Evolutionary conservation across 352 stramenopile genomes (phyloP).

Genomic region (Phytophthora pluvialis): DNA sequence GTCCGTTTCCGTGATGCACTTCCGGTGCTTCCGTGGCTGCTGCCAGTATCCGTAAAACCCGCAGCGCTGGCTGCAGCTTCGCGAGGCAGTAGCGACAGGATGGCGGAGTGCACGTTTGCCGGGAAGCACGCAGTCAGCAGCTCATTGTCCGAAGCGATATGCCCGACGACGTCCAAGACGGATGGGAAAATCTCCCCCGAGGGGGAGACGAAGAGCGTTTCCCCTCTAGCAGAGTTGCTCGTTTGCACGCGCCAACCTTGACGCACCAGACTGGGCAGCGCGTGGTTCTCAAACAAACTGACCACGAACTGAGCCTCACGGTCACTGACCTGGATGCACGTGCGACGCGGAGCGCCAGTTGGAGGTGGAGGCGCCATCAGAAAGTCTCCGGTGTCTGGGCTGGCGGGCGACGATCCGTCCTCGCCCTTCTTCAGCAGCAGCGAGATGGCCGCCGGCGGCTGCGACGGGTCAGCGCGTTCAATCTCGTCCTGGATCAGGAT

Average conservation of each 20-base stretch:
- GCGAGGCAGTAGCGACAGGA: conserved; percentile 64
- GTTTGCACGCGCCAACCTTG: conserved; percentile 71
- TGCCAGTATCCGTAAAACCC: conserved; percentile 13
- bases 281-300: conserved; percentile 83
- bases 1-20: conserved; percentile 33
- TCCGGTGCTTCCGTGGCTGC: conserved; percentile 18
- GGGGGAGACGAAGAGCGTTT: conserved; percentile 38
- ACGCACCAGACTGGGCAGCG: conserved; percentile 63
- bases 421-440: conserved; percentile 38
- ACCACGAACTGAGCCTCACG: conserved; percentile 79
- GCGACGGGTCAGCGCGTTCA: conserved; percentile 72
- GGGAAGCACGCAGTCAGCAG: conserved; percentile 72
- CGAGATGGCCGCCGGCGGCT: conserved; percentile 44
- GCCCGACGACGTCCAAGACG: conserved; percentile 70
- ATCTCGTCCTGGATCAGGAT: conserved; percentile 89
- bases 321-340: conserved; percentile 67
- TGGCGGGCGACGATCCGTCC: conserved; percentile 22
- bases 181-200: conserved; percentile 60
- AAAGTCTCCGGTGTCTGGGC: conserved; percentile 36
- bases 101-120: conserved; percentile 72
- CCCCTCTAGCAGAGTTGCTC: conserved; percentile 31
- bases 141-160: conserved; percentile 73
- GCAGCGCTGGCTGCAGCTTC: conserved; percentile 28
- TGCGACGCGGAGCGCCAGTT: conserved; percentile 10
- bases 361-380: conserved; percentile 19